Base-by-base conservation (phyloP, 2,329 filamentous ascomycete genomes). In the Fusarium goolgardi region DNA sequence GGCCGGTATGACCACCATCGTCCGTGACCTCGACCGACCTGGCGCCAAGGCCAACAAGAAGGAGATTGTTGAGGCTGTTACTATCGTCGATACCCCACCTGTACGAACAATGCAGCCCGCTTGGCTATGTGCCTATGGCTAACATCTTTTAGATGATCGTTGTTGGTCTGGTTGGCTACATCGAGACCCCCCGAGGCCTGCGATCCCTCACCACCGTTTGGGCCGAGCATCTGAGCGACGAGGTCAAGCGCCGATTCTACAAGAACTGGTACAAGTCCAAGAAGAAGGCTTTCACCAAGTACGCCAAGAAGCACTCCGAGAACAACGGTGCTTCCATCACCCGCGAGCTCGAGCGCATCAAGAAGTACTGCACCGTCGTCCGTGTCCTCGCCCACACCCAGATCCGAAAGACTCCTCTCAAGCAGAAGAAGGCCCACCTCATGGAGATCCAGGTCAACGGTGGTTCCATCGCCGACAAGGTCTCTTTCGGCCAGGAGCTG, bases 211-310 rank as follows among this genome's bases (percentile, higher is more conserved):
- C 94, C 83, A 98, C 96, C 81, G 93, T 99, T 82, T 99, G 96
- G 96, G 96, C 96, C 81, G 96, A 98, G 90, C 96, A 99, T 84
- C 85, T 99, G 84, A 93, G 92, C 85, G 96, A 99, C 84, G 96
- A 98, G 87, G 82, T 99, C 84, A 97, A 97, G 91, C 93, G 96
- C 80, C 93, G 96, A 82, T 99, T 99, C 93, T 99, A 99, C 93
- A 98, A 98, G 94, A 99, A 99, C 92, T 99, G 96, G 96, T 99
- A 99, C 92, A 97, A 97, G 92, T 94, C 90, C 90, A 99, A 99
- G 94, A 98, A 97, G 93, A 99, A 99, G 95, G 96, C 96, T 71
- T 99, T 99, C 89, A 99, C 96, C 89, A 97, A 97, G 89, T 99
- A 99, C 87, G 93, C 96, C 88, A 99, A 98, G 93, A 95, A 97